Base-by-base conservation (phyloP, 2,329 filamentous ascomycete genomes). In the Trichoderma citrinoviride region DNA sequence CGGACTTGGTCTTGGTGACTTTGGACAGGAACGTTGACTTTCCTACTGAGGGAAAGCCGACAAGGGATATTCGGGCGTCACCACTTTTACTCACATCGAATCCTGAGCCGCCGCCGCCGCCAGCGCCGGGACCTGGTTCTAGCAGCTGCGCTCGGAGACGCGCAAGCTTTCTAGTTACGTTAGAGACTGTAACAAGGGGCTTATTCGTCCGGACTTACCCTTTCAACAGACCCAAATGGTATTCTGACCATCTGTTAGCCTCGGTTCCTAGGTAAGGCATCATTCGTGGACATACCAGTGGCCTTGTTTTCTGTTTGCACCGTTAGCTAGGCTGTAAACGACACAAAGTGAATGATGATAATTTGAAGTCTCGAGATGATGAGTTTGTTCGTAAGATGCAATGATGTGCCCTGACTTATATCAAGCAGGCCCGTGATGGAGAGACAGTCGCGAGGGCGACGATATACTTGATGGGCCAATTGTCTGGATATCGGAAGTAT, bases 21-120 rank as follows among this genome's bases (percentile, higher is more conserved):
- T 98, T 97, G 55, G 93, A 97, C n/a, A 99, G 78, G 75, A 99
- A 98, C 0, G 95, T 99, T 2, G 95, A 99, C 81, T 99, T 99
- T 76, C 95, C 95, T 58, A 99, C 95, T 0, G 96, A 99, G 0
- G 96, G 95, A 72, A 99, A 99, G n/a, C 95, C 95, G 61, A 99
- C 96, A 2, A 99, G 87, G 1, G 96, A 93, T 79, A 99, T 98
- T 73, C 95, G 88, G 15, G 95, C 95, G 82, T 99, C 95, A 68
- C 95, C 95, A 70, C 90, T 94, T 80, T 99, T 99, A 77, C 90
- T 95, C 47, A 99, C 95, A 74, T 94, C 91, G 77, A 96, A 99
- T 10, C 95, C 95, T 3, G 90, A 80, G 25, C 95, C 94, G 17
- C 87, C 90, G 12, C 91, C 90, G 17, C 87, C 85, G 41, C 92